Evolutionary conservation across 441 rosid species (phyloP).

Genomic region (Gossypium davidsonii): DNA sequence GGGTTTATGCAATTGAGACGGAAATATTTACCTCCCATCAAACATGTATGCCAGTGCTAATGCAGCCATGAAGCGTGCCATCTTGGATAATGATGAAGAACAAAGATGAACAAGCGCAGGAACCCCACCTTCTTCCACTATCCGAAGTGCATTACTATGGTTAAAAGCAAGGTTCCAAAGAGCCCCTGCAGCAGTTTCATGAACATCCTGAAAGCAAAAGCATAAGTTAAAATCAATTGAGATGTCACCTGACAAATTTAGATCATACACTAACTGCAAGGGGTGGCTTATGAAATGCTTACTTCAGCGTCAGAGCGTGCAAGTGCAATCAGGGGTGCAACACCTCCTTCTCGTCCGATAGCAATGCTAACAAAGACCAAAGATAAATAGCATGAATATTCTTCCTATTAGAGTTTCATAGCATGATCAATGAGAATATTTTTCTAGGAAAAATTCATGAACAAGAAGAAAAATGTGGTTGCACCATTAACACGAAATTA

Average conservation of each 20-base stretch:
- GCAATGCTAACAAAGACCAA: constrained; percentile 55
- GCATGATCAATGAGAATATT: background rate
- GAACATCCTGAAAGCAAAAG: constrained; percentile 69
- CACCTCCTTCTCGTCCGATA: constrained; percentile 96
- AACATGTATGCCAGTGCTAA: constrained; percentile 93
- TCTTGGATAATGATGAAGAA: constrained; percentile 76
- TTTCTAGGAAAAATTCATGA: background rate
- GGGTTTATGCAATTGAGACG: background rate
- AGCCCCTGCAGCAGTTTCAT: constrained; percentile 99
- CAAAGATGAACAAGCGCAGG: constrained; percentile 87
- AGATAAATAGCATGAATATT: constrained; percentile 11
- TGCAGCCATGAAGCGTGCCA: constrained; percentile 99
- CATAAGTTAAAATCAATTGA: constrained; percentile 4
- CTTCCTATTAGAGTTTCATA: background rate
- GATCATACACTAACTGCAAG: background rate
- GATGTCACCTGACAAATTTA: background rate
- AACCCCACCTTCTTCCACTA: constrained; percentile 97
- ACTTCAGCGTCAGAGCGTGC: constrained; percentile 91
- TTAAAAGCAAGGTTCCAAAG: constrained; percentile 97
- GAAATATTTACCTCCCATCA: constrained; percentile 68
- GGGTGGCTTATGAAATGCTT: constrained; percentile 17
- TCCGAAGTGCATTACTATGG: constrained; percentile 81
- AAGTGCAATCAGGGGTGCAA: constrained; percentile 78
- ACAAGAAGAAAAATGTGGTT: background rate
- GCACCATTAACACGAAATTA: background rate